Percentiles rank a stretch among this genome's conserved stretches.
Evolutionary conservation across 306 rosid genomes (phyloP).

Genomic region (Ceratonia siliqua): DNA sequence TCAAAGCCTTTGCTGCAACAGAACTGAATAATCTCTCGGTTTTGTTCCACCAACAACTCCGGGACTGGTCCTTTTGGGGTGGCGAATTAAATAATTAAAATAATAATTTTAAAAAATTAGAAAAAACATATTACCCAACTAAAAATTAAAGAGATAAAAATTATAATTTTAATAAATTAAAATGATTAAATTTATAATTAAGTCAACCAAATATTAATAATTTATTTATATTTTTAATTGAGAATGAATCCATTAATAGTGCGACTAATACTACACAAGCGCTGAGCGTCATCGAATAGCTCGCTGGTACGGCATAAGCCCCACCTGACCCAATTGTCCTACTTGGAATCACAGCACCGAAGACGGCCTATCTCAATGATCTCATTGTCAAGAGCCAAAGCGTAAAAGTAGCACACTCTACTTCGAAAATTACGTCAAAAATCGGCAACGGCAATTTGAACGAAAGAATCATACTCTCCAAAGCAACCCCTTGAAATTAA

Average conservation of each 20-base stretch:
- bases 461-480: background rate
- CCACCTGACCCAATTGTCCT: background rate
- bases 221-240: too few species aligned
- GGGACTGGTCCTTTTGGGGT: conserved; percentile 49
- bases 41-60: conserved; percentile 60
- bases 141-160: too few species aligned
- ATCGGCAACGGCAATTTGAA: background rate
- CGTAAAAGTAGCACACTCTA: background rate
- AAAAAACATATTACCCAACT: too few species aligned
- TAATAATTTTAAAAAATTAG: too few species aligned
- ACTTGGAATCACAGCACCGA: background rate
- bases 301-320: too few species aligned
- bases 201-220: too few species aligned
- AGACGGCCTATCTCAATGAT: background rate
- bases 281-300: too few species aligned
- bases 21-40: conserved; percentile 57
- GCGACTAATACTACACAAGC: too few species aligned
- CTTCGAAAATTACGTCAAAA: conserved; percentile 11
- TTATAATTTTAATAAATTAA: too few species aligned
- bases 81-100: conserved; percentile 66
- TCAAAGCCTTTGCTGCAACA: conserved; percentile 55
- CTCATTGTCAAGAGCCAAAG: background rate
- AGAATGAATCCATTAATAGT: too few species aligned
- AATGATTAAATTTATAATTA: too few species aligned
- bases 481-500: background rate